Evolutionary conservation across 2,329 filamentous ascomycete genomes (phyloP).

Genomic region (Mollisiaceae sp.): DNA sequence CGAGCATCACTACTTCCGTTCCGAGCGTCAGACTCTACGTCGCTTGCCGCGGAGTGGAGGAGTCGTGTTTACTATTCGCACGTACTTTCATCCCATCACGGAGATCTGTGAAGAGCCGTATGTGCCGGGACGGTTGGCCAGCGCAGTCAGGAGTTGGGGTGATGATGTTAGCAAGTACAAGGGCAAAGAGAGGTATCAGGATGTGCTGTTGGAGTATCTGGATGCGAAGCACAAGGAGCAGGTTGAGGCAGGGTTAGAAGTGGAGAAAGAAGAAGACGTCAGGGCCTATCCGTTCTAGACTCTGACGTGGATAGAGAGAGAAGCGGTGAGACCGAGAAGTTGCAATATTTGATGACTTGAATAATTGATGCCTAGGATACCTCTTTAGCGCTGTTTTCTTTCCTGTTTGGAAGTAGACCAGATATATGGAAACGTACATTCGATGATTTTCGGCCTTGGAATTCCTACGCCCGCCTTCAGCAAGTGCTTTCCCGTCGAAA

Average conservation of each 20-base stretch:
- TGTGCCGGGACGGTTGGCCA: constrained; percentile 78
- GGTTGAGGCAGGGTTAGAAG: constrained; percentile 66
- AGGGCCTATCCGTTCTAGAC: constrained; percentile 62
- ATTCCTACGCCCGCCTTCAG: not conserved
- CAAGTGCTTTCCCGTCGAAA: not conserved
- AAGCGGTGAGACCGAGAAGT: not conserved
- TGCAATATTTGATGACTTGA: not conserved
- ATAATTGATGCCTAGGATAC: constrained; percentile 1
- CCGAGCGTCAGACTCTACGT: constrained; percentile 66
- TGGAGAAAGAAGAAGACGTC: constrained; percentile 63
- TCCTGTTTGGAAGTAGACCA: not conserved
- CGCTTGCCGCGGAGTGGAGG: constrained; percentile 59
- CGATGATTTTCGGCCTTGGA: not conserved
- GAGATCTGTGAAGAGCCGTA: constrained; percentile 67
- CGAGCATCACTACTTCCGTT: constrained; percentile 76
- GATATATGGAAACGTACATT: not conserved
- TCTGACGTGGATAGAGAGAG: not conserved
- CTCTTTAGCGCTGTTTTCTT: not conserved
- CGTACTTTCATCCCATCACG: constrained; percentile 62
- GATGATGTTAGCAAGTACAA: constrained; percentile 79
- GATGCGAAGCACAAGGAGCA: constrained; percentile 78
- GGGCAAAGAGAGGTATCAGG: constrained; percentile 74
- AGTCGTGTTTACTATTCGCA: constrained; percentile 67
- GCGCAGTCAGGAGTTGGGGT: constrained; percentile 81
- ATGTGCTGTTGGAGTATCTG: constrained; percentile 76